phyloP scores from a whole-genome alignment of 805 yeast genomes.

The Yamadazyma endophytica region DNA sequence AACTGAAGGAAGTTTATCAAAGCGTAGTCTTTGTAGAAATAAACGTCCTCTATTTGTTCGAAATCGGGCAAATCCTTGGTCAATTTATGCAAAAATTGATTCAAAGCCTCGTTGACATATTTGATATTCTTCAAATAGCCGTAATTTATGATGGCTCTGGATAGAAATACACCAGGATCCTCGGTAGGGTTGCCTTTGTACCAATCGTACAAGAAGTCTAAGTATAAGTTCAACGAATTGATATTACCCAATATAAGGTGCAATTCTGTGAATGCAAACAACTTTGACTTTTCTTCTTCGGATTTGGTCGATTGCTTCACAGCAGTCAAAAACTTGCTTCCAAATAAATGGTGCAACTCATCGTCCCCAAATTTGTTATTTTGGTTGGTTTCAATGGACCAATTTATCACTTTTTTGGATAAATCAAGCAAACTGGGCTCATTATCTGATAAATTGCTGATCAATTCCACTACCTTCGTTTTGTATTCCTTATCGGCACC shows the following conservation, averaged over 20 bases:
- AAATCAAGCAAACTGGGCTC: conserved; percentile 57
- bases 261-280: conserved; percentile 65
- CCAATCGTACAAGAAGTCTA: conserved; percentile 46
- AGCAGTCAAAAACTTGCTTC: conserved; percentile 53
- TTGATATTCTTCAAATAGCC: conserved; percentile 63
- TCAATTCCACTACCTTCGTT: conserved; percentile 43
- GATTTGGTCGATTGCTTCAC: conserved; percentile 13
- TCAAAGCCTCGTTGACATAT: conserved; percentile 41
- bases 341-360: conserved; percentile 69
- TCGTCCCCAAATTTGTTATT: conserved; percentile 64
- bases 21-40: conserved; percentile 37
- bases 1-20: conserved; percentile 69
- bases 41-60: conserved; percentile 19
- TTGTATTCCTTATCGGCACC: conserved; percentile 38
- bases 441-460: conserved; percentile 39
- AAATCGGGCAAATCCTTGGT: conserved; percentile 8
- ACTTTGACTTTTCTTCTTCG: conserved; percentile 28
- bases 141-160: conserved; percentile 73
- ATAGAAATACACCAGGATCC: conserved; percentile 36
- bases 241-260: conserved; percentile 66
- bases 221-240: conserved; percentile 40
- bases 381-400: conserved; percentile 52
- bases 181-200: conserved; percentile 18
- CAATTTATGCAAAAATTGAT: conserved; percentile 16
- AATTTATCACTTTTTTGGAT: conserved; percentile 59